Percentiles rank a stretch among this genome's conserved stretches.
Evolutionary conservation across 805 yeast genomes (phyloP).

Genomic region (Lipomyces chichibuensis): DNA sequence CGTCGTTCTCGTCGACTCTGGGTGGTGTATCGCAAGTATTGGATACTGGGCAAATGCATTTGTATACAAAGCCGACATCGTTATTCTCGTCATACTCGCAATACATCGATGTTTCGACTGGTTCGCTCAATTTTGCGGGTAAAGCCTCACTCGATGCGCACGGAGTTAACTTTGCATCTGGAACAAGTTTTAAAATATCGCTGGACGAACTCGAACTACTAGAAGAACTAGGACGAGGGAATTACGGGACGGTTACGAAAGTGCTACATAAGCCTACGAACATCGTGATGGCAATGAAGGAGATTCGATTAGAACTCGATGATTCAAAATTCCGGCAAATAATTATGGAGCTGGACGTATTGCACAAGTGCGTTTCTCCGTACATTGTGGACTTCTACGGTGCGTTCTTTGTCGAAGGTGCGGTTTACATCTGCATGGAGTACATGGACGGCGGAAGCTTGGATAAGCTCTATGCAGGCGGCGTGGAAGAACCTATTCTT

Average conservation of each 20-base stretch:
- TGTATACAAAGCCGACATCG: conserved; percentile 24
- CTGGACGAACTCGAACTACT: conserved; percentile 71
- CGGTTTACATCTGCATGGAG: conserved; percentile 97
- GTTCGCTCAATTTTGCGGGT: conserved; percentile 88
- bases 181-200: conserved; percentile 82
- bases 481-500: conserved; percentile 68
- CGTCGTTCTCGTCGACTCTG: conserved; percentile 8
- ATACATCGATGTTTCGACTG: conserved; percentile 89
- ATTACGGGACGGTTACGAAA: conserved; percentile 93
- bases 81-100: conserved; percentile 81
- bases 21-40: background rate
- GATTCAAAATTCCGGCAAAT: conserved; percentile 93
- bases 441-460: conserved; percentile 96
- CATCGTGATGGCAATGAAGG: conserved; percentile 95
- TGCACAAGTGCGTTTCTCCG: conserved; percentile 88
- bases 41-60: conserved; percentile 20
- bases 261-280: conserved; percentile 92
- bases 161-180: conserved; percentile 89
- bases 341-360: conserved; percentile 90
- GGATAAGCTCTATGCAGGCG: conserved; percentile 77
- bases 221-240: conserved; percentile 92
- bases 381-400: conserved; percentile 96
- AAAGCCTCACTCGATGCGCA: conserved; percentile 89
- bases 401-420: conserved; percentile 96
- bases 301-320: conserved; percentile 88